Evolutionary conservation across 2,329 filamentous ascomycete genomes (phyloP), one percentile per base, ranked within the genome.

Genomic region (Penicillium corylophilum): DNA sequence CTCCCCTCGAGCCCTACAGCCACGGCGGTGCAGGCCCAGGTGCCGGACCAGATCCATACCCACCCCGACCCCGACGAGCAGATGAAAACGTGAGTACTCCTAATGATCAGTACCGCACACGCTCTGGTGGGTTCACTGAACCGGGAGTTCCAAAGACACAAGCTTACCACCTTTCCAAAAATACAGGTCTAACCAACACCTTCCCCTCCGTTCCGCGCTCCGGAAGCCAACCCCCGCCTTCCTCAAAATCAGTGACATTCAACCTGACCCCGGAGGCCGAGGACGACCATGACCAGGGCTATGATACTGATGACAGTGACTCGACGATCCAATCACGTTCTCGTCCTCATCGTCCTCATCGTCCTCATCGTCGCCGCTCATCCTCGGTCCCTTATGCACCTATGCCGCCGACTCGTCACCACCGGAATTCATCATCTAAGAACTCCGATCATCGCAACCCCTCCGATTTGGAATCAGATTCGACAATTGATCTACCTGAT

Each of bases 11-110:
- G 49, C 57, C 65, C 15, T 73, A 74, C 56, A 67, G 66, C 40
- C 73, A 74, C 55, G 69, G 67, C 42, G 64, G 67, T 44, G 66
- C 66, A 29, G 63, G 64, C 39, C 48, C 60, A 29, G 63, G 64
- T 39, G 47, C 60, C 10, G 71, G 63, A 44, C 62, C 67, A 28
- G 70, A 75, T 51, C 65, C 68, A n/a, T 76, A 76, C 54, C 68
- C 69, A 22, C 61, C 70, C 24, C 62, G 65, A 60, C 65, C 69
- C 44, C 65, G 69, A 55, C 67, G 73, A 58, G 71, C 68, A 53
- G 75, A 77, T 67, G 76, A 78, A 65, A 78, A 78, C 76, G 77
- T 79, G 75, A 78, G 76, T 77, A 67, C 68, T 68, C 57, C 65
- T 64, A 63, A 63, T 65, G 65, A 69, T 64, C 63, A 69, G 64